phyloP scores from a whole-genome alignment of 2,329 filamentous ascomycete genomes.

The Clonostachys byssicola region DNA sequence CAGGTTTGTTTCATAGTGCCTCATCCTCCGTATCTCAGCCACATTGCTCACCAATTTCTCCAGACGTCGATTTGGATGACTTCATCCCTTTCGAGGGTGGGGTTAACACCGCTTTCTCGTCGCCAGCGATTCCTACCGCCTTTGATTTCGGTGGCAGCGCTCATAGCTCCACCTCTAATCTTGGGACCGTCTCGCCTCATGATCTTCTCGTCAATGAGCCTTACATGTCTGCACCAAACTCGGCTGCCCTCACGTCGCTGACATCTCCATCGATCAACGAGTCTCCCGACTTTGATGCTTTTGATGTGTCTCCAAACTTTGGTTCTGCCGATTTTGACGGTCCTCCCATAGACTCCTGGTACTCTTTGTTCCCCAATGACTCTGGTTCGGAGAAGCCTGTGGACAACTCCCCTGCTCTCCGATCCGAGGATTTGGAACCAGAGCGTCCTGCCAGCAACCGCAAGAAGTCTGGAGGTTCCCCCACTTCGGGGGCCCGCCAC shows the following conservation, averaged over 20 bases:
- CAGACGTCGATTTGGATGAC: slow-evolving; percentile 53
- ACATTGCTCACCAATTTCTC: neutral
- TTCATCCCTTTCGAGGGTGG: slow-evolving; percentile 53
- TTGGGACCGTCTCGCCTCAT: slow-evolving; percentile 78
- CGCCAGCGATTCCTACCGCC: slow-evolving; percentile 42
- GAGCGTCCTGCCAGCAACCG: slow-evolving; percentile 30
- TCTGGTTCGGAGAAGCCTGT: slow-evolving; percentile 12
- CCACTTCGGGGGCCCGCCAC: slow-evolving; percentile 47
- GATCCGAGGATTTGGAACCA: slow-evolving; percentile 43
- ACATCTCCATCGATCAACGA: slow-evolving; percentile 79
- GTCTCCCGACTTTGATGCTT: slow-evolving; percentile 72
- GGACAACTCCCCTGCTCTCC: slow-evolving; percentile 36
- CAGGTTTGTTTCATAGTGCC: slow-evolving; percentile 20
- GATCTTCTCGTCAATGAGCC: slow-evolving; percentile 70
- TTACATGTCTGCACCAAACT: slow-evolving; percentile 75
- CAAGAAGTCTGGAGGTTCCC: slow-evolving; percentile 43
- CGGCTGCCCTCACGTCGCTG: slow-evolving; percentile 74
- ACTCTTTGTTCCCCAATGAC: slow-evolving; percentile 65
- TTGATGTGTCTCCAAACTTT: slow-evolving; percentile 77
- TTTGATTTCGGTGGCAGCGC: slow-evolving; percentile 46
- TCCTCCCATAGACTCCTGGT: slow-evolving; percentile 56
- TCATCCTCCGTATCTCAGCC: neutral
- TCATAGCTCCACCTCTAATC: slow-evolving; percentile 46
- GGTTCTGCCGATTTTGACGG: slow-evolving; percentile 50
- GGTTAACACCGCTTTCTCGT: slow-evolving; percentile 46